Percentiles rank a stretch among this genome's conserved stretches.
Conservation (phyloP, 371 early-diverging fungal genomes). For the Mortierella sp. region DNA sequence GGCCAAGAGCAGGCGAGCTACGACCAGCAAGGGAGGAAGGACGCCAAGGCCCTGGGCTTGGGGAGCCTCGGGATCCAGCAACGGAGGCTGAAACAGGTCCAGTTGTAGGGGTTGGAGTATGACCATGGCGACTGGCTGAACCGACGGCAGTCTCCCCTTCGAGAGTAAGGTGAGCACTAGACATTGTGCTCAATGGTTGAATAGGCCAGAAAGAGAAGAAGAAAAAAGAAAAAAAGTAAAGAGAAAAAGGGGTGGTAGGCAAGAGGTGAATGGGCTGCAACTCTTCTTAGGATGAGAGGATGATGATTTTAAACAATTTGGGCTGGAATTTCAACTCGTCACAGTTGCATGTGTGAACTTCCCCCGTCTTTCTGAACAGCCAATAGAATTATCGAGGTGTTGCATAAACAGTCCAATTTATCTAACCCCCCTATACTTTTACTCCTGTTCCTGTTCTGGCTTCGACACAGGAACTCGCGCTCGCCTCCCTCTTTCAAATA, state of each 20-base stretch:
- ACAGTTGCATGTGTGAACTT: no score
- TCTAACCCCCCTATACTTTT: no score
- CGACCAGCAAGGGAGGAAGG: slow-evolving; percentile 34
- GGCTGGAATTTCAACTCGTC: neutral
- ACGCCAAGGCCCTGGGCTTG: slow-evolving; percentile 34
- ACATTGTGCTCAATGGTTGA: neutral
- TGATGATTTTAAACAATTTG: neutral
- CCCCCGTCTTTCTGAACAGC: no score
- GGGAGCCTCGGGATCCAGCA: neutral
- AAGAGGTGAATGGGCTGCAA: neutral
- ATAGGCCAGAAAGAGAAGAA: neutral
- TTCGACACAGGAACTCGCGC: no score
- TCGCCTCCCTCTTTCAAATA: no score
- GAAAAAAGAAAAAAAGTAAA: neutral
- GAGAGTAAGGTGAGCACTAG: neutral
- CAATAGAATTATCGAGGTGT: no score
- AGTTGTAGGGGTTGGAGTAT: neutral
- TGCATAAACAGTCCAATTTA: no score
- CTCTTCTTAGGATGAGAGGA: neutral
- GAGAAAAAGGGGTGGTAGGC: neutral
- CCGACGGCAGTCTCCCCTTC: neutral
- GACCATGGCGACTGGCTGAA: neutral
- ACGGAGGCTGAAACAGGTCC: neutral
- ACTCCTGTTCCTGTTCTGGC: no score
- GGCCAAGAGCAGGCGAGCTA: slow-evolving; percentile 24